Percentiles rank a stretch among this genome's conserved stretches.
phyloP scores from a whole-genome alignment of 2,329 filamentous ascomycete genomes.

The Meredithiella fracta region DNA sequence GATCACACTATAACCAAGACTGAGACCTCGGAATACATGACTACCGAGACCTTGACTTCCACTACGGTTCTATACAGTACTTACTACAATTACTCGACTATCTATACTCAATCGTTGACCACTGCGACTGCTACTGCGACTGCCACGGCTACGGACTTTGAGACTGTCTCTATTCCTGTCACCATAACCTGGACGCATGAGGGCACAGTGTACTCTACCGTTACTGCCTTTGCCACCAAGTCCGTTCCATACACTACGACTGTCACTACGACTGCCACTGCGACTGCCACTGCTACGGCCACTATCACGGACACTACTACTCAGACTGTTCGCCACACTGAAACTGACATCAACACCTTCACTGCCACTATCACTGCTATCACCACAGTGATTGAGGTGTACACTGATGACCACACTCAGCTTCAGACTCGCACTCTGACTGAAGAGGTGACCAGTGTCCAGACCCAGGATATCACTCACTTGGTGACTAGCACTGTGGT shows the following conservation, averaged over 20 bases:
- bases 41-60: neutral
- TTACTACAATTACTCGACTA: neutral
- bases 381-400: conserved; percentile 8
- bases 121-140: neutral
- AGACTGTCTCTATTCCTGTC: neutral
- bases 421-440: conserved; percentile 2
- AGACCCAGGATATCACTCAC: conserved; percentile 5
- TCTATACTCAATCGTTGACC: neutral
- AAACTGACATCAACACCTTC: conserved; percentile 8
- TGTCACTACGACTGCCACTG: neutral
- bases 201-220: conserved; percentile 13
- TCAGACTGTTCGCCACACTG: neutral
- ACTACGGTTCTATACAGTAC: neutral
- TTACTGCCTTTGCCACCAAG: conserved; percentile 9
- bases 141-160: neutral
- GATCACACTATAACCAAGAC: conserved; percentile 5
- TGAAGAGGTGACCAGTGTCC: neutral
- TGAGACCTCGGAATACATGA: neutral
- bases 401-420: conserved; percentile 9
- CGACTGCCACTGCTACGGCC: conserved; percentile 9
- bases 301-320: neutral
- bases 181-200: conserved; percentile 12
- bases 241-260: neutral
- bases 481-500: conserved; percentile 10
- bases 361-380: conserved; percentile 14